These are phyloP conservation scores for Termitomyces sp. DNA, from an alignment of 768 basidiomycete species.

Conservation along the genomic window DNA sequence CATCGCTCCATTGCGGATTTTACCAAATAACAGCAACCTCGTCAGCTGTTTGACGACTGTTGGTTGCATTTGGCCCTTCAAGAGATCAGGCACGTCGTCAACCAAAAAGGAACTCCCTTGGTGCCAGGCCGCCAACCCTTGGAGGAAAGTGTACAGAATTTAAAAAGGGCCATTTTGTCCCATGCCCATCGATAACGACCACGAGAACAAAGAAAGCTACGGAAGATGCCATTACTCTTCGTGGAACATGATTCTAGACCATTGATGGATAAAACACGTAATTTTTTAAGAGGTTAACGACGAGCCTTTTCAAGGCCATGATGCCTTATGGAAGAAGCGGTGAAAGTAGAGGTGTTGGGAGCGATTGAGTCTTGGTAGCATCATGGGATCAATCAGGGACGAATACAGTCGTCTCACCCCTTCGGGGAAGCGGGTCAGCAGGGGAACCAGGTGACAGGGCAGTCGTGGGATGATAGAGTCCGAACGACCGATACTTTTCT, in stretches of 20 bases:
- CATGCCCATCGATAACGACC: slow-evolving; percentile 4
- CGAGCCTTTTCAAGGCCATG: not conserved
- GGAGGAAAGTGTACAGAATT: not conserved
- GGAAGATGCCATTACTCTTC: slow-evolving; percentile 1
- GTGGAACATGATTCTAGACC: not conserved
- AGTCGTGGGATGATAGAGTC: not conserved
- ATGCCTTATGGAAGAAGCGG: not conserved
- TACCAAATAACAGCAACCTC: too few species aligned
- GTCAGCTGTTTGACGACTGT: too few species aligned
- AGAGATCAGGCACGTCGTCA: not conserved
- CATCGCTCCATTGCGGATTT: too few species aligned
- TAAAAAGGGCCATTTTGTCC: not conserved
- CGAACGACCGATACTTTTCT: not conserved
- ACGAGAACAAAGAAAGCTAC: not conserved
- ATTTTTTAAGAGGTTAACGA: not conserved
- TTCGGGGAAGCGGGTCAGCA: not conserved
- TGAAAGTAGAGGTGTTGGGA: too few species aligned
- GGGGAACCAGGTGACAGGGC: not conserved
- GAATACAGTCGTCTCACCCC: not conserved
- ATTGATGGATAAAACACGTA: not conserved
- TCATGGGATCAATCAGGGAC: not conserved
- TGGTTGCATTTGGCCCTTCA: not conserved
- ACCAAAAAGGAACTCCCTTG: not conserved
- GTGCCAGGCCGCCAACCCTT: not conserved
- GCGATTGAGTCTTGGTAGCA: not conserved